phyloP scores from a whole-genome alignment of 106 monocot genomes.

The Dioscorea dumetorum region DNA sequence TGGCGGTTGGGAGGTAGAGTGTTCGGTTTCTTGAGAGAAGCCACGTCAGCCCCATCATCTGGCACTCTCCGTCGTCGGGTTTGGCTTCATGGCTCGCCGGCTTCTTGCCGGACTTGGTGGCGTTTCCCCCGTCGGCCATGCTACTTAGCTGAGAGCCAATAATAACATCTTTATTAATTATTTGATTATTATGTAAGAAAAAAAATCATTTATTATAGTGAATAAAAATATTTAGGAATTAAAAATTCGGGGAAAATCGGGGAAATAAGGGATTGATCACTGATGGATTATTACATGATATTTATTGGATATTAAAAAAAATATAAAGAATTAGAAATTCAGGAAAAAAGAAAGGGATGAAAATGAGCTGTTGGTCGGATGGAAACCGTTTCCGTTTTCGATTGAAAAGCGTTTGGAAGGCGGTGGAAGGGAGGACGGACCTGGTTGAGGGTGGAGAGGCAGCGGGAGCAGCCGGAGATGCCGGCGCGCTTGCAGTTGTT shows the following conservation, averaged over 20 bases:
- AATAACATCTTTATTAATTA: no score
- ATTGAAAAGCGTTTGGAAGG: no score
- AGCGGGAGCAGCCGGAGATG: conserved; percentile 54
- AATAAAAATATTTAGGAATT: no score
- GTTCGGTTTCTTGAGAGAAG: conserved; percentile 72
- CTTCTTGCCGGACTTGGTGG: not conserved
- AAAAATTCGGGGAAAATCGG: no score
- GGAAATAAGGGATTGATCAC: no score
- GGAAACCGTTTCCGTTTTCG: no score
- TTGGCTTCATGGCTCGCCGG: no score
- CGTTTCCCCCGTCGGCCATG: conserved; percentile 4
- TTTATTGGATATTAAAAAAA: no score
- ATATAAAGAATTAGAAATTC: not conserved
- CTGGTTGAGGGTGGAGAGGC: conserved; percentile 59
- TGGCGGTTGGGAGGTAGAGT: conserved; percentile 51
- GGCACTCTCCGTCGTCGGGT: conserved; percentile 44
- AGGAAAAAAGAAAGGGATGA: not conserved
- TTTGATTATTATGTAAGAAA: no score
- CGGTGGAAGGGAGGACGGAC: conserved; percentile 15
- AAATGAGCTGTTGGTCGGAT: not conserved
- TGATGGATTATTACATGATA: no score
- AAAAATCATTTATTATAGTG: no score
- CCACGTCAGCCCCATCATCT: conserved; percentile 91
- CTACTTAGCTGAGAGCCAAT: conserved; percentile 22
- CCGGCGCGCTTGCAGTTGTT: conserved; percentile 42